These are phyloP conservation scores for Magnolia kwangsiensis DNA, from an alignment of 164 flowering plant genomes.

Conservation along the genomic window DNA sequence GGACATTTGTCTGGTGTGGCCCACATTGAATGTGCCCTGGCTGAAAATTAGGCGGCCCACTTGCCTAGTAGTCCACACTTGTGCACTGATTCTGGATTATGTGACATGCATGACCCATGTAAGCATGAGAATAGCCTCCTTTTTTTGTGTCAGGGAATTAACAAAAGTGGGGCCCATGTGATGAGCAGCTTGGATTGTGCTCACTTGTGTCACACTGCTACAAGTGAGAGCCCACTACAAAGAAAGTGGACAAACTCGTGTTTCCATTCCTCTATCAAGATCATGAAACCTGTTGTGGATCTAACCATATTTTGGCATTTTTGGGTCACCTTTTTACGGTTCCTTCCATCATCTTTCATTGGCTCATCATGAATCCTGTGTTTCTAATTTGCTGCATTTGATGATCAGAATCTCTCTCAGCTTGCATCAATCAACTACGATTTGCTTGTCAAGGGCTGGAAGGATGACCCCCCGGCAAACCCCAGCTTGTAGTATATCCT, in stretches of 20 bases:
- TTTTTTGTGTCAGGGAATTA: no score
- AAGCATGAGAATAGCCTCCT: no score
- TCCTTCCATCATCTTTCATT: neutral
- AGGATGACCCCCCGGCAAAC: conserved; percentile 61
- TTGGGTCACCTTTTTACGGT: neutral
- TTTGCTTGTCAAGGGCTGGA: conserved; percentile 81
- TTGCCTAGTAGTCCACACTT: no score
- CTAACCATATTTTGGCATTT: neutral
- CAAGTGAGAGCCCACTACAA: neutral
- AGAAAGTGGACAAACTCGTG: neutral
- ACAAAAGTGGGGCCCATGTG: neutral
- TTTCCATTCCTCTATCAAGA: no score
- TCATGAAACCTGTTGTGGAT: no score
- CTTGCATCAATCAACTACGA: conserved; percentile 97
- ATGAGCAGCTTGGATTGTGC: neutral
- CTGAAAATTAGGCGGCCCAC: no score
- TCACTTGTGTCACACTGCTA: neutral
- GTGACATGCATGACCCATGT: no score
- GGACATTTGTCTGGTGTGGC: no score
- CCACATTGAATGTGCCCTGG: no score
- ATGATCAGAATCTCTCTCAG: conserved; percentile 88
- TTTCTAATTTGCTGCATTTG: neutral
- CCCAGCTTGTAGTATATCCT: conserved; percentile 23
- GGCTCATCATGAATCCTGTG: neutral
- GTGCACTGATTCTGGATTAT: no score